These are phyloP conservation scores for Scheffersomyces segobiensis DNA, from an alignment of 1,139 yeast genomes.

Conservation along the genomic window DNA sequence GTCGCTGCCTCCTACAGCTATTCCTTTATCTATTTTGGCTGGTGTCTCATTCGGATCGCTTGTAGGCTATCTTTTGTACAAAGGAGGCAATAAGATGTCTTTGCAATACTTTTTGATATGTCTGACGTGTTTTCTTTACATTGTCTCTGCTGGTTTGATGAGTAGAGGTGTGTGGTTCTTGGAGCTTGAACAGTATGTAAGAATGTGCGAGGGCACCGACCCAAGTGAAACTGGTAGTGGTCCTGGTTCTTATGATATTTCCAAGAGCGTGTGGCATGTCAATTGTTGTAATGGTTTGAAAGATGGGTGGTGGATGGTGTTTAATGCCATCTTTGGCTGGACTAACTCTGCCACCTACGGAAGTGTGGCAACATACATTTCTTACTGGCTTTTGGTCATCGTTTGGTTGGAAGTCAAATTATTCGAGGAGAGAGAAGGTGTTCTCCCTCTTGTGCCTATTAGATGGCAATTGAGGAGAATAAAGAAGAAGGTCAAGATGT, in stretches of 20 bases:
- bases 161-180: constrained; percentile 50
- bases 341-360: constrained; percentile 52
- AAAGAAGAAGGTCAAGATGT: constrained; percentile 18
- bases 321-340: constrained; percentile 50
- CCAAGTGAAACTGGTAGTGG: constrained; percentile 52
- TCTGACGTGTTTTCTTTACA: constrained; percentile 43
- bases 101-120: constrained; percentile 41
- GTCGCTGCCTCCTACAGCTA: constrained; percentile 36
- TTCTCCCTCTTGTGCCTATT: constrained; percentile 29
- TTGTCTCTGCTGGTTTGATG: constrained; percentile 48
- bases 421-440: constrained; percentile 33
- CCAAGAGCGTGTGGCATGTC: constrained; percentile 49
- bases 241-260: constrained; percentile 48
- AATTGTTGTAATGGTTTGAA: constrained; percentile 49
- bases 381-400: constrained; percentile 38
- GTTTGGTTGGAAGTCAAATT: constrained; percentile 21
- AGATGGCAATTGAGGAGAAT: constrained; percentile 25
- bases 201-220: constrained; percentile 44
- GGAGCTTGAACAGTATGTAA: constrained; percentile 43
- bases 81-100: constrained; percentile 44
- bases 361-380: constrained; percentile 38
- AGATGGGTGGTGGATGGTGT: constrained; percentile 51
- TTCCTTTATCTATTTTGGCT: constrained; percentile 37
- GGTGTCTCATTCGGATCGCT: constrained; percentile 36
- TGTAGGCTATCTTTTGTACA: constrained; percentile 39